These are phyloP conservation scores for Salix koriyanagi DNA, from an alignment of 345 rosid species.

Conservation along the genomic window DNA sequence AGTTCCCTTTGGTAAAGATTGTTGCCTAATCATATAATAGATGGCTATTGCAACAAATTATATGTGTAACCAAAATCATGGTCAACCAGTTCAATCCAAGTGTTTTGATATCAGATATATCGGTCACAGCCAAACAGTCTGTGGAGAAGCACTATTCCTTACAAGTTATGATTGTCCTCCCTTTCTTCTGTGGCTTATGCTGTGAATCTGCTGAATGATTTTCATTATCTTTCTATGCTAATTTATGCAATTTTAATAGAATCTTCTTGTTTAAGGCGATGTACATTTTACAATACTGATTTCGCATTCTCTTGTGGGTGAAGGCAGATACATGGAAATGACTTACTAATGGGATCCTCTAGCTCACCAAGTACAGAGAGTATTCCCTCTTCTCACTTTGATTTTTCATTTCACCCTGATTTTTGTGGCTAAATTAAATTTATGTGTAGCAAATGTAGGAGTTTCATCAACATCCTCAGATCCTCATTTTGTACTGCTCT, in stretches of 20 bases:
- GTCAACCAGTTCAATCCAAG: neutral
- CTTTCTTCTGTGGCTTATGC: neutral
- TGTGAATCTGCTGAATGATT: neutral
- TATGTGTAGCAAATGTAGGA: neutral
- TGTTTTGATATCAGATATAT: neutral
- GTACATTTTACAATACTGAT: constrained; percentile 20
- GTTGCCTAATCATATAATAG: neutral
- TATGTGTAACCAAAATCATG: neutral
- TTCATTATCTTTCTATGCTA: neutral
- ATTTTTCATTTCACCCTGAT: constrained; percentile 1
- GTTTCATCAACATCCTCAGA: neutral
- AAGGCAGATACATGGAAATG: constrained; percentile 73
- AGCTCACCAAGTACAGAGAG: constrained; percentile 32
- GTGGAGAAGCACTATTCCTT: neutral
- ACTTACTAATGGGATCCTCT: constrained; percentile 25
- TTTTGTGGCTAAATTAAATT: neutral
- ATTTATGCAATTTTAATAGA: neutral
- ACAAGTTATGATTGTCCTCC: neutral
- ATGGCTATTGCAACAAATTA: neutral
- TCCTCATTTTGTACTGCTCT: neutral
- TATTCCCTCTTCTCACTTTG: constrained; percentile 28
- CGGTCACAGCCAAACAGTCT: neutral
- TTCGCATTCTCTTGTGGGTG: constrained; percentile 41
- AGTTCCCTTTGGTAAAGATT: neutral
- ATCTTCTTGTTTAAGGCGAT: neutral